phyloP scores from a whole-genome alignment of 2,329 filamentous ascomycete species.

The Penicillium sp. region DNA sequence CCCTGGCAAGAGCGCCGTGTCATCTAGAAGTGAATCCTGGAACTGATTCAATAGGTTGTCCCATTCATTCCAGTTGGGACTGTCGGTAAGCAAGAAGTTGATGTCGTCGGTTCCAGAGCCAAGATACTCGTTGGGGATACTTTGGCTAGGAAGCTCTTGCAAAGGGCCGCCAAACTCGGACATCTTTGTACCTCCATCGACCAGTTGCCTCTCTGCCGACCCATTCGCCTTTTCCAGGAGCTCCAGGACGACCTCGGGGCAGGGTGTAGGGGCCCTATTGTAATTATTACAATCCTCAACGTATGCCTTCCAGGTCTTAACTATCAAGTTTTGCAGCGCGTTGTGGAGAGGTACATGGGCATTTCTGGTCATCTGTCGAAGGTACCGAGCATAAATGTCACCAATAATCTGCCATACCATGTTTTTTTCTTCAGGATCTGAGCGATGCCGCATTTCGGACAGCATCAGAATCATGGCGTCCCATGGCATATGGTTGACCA shows the following conservation, averaged over 20 bases:
- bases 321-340: constrained; percentile 30
- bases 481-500: constrained; percentile 56
- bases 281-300: constrained; percentile 26
- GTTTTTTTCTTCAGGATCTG: constrained; percentile 39
- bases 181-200: background rate
- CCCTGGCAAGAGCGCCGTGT: constrained; percentile 15
- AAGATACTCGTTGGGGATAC: background rate
- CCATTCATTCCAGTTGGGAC: constrained; percentile 35
- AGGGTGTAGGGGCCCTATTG: constrained; percentile 16
- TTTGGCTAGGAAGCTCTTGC: constrained; percentile 5
- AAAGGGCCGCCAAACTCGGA: background rate
- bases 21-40: constrained; percentile 24
- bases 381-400: constrained; percentile 47
- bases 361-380: constrained; percentile 26
- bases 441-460: constrained; percentile 44
- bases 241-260: constrained; percentile 25
- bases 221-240: constrained; percentile 12
- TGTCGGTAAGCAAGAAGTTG: constrained; percentile 19
- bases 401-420: constrained; percentile 53
- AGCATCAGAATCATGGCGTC: constrained; percentile 58
- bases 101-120: constrained; percentile 5
- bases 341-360: constrained; percentile 24
- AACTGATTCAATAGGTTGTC: constrained; percentile 35
- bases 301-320: constrained; percentile 33
- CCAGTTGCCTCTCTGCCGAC: background rate